Conservation (phyloP, 805 yeast genomes). For the Starmerella asiatica region DNA sequence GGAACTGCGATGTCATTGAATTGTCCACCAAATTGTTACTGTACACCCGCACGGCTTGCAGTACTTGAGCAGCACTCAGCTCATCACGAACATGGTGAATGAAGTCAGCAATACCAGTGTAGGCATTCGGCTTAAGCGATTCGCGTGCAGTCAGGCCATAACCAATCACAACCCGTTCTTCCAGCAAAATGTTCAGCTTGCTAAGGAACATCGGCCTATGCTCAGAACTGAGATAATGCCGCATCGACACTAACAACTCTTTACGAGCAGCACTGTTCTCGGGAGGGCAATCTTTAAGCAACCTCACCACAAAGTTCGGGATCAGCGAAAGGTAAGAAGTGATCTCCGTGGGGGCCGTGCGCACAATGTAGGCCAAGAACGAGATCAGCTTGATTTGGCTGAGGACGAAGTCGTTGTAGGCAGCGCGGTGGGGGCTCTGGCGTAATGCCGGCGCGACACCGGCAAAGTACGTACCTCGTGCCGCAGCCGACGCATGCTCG, state of each 20-base stretch:
- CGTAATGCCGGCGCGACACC: conserved; percentile 62
- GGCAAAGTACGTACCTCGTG: conserved; percentile 46
- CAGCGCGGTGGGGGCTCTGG: conserved; percentile 40
- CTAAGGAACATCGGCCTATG: conserved; percentile 71
- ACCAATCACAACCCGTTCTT: conserved; percentile 78
- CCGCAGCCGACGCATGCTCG: conserved; percentile 47
- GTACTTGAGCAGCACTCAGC: conserved; percentile 65
- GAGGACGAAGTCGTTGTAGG: conserved; percentile 75
- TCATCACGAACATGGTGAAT: conserved; percentile 84
- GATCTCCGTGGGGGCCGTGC: conserved; percentile 63
- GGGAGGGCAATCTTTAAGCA: conserved; percentile 89
- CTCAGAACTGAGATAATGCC: conserved; percentile 88
- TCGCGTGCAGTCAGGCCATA: conserved; percentile 86
- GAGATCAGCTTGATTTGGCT: conserved; percentile 96
- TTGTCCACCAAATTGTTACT: conserved; percentile 70
- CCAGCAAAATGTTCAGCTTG: conserved; percentile 69
- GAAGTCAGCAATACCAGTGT: conserved; percentile 89
- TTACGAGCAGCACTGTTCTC: conserved; percentile 84
- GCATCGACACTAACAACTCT: conserved; percentile 82
- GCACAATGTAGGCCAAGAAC: conserved; percentile 79
- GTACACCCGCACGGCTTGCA: conserved; percentile 75
- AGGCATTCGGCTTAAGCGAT: conserved; percentile 82
- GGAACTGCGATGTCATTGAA: conserved; percentile 74
- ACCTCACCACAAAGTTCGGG: conserved; percentile 74
- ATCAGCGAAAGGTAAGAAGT: conserved; percentile 46